Evolutionary conservation across 2,329 filamentous ascomycete genomes (phyloP), one percentile per base, ranked within the genome.

Genomic region (Ophiostoma populinum): DNA sequence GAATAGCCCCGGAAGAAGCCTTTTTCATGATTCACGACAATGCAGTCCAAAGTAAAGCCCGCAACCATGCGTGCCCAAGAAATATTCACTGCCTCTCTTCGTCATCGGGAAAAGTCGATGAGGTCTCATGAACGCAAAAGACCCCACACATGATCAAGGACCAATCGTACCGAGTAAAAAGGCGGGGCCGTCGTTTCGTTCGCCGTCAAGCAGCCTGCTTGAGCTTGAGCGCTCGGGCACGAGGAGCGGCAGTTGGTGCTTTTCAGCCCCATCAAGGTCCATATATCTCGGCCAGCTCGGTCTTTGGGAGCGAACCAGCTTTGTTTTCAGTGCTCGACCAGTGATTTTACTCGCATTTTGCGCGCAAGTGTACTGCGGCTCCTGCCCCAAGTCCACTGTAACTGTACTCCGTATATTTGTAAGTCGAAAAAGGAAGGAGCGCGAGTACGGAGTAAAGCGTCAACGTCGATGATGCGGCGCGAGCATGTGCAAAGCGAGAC

Each of bases 401-500:
- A n/a, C n/a, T n/a, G n/a, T n/a, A n/a, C n/a, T n/a, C n/a, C n/a
- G n/a, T n/a, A n/a, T n/a, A n/a, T n/a, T n/a, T 32, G 20, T 32
- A 32, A 32, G 30, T 32, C 20, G 30, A 24, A 32, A 32, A 32
- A 32, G 30, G 30, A 32, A 32, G 12, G 30, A 32, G 13, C 30
- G 13, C 20, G 20, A 16, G 19, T 7, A 6, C 4, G 12, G 19
- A 15, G 28, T 4, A 12, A 30, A 16, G 28, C 28, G 12, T 13
- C 18, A 19, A 21, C 29, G 29, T 21, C n/a, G 22, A 31, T 22
- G 20, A n/a, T n/a, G n/a, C n/a, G n/a, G n/a, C n/a, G n/a, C n/a
- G n/a, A n/a, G n/a, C n/a, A n/a, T 19, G 16, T 32, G 19, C 8
- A 30, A n/a, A 30, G 11, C 17, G 28, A 30, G n/a, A n/a, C n/a